Percentiles rank a stretch among this genome's conserved stretches.
These are phyloP conservation scores for Diaporthe caulivora DNA, from an alignment of 2,329 filamentous ascomycete species.

Conservation along the genomic window DNA sequence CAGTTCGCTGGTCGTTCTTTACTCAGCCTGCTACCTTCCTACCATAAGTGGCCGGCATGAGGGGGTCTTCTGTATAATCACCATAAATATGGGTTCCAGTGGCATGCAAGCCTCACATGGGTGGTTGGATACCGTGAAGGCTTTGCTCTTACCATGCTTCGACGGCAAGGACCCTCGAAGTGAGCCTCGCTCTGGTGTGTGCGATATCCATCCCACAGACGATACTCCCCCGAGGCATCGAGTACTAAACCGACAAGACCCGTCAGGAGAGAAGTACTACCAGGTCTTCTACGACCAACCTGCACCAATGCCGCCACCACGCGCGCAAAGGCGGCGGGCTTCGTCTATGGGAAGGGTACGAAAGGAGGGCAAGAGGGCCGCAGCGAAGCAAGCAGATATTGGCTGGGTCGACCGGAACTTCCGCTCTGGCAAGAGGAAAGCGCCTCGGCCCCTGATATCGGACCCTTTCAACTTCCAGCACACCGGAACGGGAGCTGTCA, in stretches of 20 bases:
- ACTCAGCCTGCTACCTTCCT: conserved; percentile 37
- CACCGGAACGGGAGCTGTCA: conserved; percentile 62
- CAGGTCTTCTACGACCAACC: conserved; percentile 51
- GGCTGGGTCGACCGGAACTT: conserved; percentile 39
- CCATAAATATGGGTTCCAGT: conserved; percentile 43
- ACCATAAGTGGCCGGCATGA: conserved; percentile 41
- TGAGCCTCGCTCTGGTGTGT: conserved; percentile 25
- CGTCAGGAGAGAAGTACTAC: conserved; percentile 38
- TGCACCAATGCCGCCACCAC: conserved; percentile 51
- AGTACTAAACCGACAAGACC: conserved; percentile 34
- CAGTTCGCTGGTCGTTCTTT: conserved; percentile 46
- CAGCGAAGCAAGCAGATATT: conserved; percentile 25
- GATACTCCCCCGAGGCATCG: neutral
- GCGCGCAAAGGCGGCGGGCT: conserved; percentile 44
- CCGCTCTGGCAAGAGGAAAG: conserved; percentile 37
- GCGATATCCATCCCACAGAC: conserved; percentile 19
- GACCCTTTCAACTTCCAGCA: conserved; percentile 72
- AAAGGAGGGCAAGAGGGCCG: conserved; percentile 38
- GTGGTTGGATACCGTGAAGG: conserved; percentile 59
- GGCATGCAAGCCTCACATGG: conserved; percentile 55
- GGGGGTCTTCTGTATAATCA: conserved; percentile 37
- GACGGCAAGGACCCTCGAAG: conserved; percentile 29
- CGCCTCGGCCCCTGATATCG: conserved; percentile 69
- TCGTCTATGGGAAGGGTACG: conserved; percentile 35
- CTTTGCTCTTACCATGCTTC: conserved; percentile 57